A percentile compares a stretch with the other conserved stretches of the same genome.
Evolutionary conservation across 371 early-diverging fungal genomes (phyloP).

Genomic region (Apophysomyces elegans): DNA sequence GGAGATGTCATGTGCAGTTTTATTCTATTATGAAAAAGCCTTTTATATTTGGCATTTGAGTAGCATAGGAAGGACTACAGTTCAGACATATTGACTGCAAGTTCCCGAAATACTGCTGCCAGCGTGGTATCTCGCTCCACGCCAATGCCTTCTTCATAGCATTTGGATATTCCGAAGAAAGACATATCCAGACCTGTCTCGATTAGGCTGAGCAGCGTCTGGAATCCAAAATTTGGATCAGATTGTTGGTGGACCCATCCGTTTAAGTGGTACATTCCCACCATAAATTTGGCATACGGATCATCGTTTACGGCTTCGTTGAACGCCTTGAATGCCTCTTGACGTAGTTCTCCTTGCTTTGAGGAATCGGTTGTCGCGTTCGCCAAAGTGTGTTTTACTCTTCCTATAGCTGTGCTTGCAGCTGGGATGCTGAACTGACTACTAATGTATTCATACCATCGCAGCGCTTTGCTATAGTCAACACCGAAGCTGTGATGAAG

Average conservation of each 20-base stretch:
- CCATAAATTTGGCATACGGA: constrained; percentile 24
- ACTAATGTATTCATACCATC: constrained; percentile 18
- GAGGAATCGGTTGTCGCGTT: background rate
- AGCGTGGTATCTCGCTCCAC: constrained; percentile 14
- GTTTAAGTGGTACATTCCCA: constrained; percentile 29
- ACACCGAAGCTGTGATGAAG: constrained; percentile 10
- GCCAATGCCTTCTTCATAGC: constrained; percentile 31
- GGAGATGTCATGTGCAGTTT: no score
- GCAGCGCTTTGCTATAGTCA: constrained; percentile 18
- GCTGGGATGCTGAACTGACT: constrained; percentile 14
- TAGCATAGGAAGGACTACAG: background rate
- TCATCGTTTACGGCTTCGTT: constrained; percentile 6
- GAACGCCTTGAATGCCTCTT: constrained; percentile 22
- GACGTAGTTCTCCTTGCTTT: constrained; percentile 2
- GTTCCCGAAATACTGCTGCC: constrained; percentile 10
- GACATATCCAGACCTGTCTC: constrained; percentile 17
- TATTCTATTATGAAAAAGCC: no score
- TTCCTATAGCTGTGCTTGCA: constrained; percentile 24
- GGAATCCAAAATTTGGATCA: constrained; percentile 20
- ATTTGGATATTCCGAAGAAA: constrained; percentile 21
- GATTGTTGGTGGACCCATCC: constrained; percentile 24
- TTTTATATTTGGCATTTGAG: no score
- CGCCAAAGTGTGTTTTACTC: constrained; percentile 21
- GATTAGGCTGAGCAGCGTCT: constrained; percentile 15
- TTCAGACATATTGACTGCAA: background rate